Base-by-base conservation (phyloP, 2,329 filamentous ascomycete species). In the Cyphellophora europaea region DNA sequence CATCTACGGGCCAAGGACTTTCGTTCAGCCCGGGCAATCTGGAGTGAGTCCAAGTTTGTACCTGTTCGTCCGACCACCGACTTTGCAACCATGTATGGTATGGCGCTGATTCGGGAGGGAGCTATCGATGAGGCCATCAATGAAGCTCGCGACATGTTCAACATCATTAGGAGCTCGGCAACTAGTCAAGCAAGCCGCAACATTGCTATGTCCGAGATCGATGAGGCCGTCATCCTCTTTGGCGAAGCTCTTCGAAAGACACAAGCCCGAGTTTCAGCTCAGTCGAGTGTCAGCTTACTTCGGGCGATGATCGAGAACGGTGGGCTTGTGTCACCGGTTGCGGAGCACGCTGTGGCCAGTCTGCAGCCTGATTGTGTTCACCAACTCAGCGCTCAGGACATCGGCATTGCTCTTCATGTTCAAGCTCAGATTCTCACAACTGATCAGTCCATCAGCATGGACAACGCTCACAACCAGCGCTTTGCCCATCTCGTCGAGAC, bases 41-140 rank as follows among this genome's bases (percentile, higher is more conserved):
- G 89, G 87, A 72, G 76, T 35, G 67, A 83, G 37, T 66, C 95
- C 35, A 76, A 71, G 41, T 56, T 70, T 33, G 70, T 76, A 19
- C 71, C 72, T 5, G 36, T 47, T 27, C 25, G 32, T 27, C 36
- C 43, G 17, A 45, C 23, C 10, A 56, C 70, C 35, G 66, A 77
- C 19, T 80, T 93, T 57, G 82, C 86, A 10, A 76, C 84, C 38
- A 94, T 95, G 86, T 94, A 89, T 52, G 77, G 83, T 11, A 77
- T 93, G 38, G 85, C 87, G 31, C 69, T 96, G 57, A 82, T 96
- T 53, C 82, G 84, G 35, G 85, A 83, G 43, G 86, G 87, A 27
- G 79, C 87, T 51, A 74, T 88, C 32, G 77, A 80, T n/a, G 84
- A 89, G 53, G 91, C 82, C 32, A 62, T 96, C 39, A 66, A 71